These are phyloP conservation scores for Chalaropsis ovoidea DNA, from an alignment of 2,329 filamentous ascomycete genomes.

Conservation along the genomic window DNA sequence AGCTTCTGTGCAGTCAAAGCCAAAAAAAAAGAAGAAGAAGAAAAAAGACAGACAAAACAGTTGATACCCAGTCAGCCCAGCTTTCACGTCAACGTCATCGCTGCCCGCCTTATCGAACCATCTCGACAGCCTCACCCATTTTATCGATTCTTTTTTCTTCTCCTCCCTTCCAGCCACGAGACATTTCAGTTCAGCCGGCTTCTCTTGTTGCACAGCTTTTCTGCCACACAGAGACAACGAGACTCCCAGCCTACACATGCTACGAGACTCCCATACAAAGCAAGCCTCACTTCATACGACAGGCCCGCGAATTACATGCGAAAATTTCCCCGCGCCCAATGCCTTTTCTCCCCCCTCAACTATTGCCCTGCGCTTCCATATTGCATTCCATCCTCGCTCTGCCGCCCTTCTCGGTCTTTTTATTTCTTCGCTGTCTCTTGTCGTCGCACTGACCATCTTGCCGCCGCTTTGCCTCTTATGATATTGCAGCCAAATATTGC, in stretches of 20 bases:
- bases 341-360: background rate
- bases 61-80: no score
- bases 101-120: no score
- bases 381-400: background rate
- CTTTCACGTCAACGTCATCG: no score
- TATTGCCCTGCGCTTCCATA: background rate
- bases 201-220: background rate
- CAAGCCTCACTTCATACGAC: no score
- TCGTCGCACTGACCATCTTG: slow-evolving; percentile 13
- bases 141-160: no score
- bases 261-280: background rate
- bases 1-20: background rate
- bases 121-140: no score
- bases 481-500: slow-evolving; percentile 11
- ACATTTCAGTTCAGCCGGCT: background rate
- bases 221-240: background rate
- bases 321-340: slow-evolving; percentile 12
- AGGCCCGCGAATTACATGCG: no score
- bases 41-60: no score
- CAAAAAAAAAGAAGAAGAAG: no score
- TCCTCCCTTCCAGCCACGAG: background rate
- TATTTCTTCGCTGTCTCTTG: slow-evolving; percentile 7
- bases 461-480: slow-evolving; percentile 8
- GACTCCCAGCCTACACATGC: background rate
- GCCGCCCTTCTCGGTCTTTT: slow-evolving; percentile 7